Percentiles rank a stretch among this genome's conserved stretches.
Evolutionary conservation across 2,329 filamentous ascomycete species (phyloP).

Genomic region (Gnomoniopsis sp.): DNA sequence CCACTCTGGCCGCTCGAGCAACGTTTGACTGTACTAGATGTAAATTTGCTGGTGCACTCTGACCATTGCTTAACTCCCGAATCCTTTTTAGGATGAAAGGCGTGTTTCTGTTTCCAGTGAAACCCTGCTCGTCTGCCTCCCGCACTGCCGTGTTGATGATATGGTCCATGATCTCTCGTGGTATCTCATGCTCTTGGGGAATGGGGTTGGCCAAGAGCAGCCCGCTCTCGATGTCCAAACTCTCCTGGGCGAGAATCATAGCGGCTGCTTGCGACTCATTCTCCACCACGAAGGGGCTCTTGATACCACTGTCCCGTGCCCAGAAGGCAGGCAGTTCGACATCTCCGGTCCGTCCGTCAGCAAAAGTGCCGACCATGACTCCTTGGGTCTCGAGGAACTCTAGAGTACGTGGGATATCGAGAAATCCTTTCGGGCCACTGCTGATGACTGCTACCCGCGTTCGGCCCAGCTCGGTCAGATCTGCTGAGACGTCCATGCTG

Average conservation of each 20-base stretch:
- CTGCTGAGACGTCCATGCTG: conserved; percentile 91
- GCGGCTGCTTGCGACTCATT: conserved; percentile 80
- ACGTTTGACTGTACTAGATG: conserved; percentile 56
- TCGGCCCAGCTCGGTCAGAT: conserved; percentile 87
- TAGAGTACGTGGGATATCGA: conserved; percentile 86
- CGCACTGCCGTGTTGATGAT: conserved; percentile 66
- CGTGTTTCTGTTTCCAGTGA: conserved; percentile 74
- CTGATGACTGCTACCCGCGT: conserved; percentile 86
- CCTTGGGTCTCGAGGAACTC: conserved; percentile 73
- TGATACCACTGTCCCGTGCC: conserved; percentile 79
- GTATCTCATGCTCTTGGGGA: conserved; percentile 65
- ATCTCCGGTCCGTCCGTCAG: conserved; percentile 67
- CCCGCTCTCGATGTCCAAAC: conserved; percentile 70
- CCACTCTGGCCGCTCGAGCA: conserved; percentile 50
- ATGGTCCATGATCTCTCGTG: conserved; percentile 65
- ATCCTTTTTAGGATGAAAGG: conserved; percentile 79
- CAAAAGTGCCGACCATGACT: conserved; percentile 83
- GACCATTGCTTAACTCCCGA: conserved; percentile 70
- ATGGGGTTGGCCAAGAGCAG: conserved; percentile 89
- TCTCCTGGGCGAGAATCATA: conserved; percentile 79
- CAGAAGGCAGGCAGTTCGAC: conserved; percentile 94
- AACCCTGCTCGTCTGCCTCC: conserved; percentile 62
- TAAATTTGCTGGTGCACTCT: conserved; percentile 71
- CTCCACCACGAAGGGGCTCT: conserved; percentile 71
- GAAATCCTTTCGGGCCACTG: conserved; percentile 92